phyloP scores from a whole-genome alignment of 2,329 filamentous ascomycete species.

The Podosphaera leucotricha region DNA sequence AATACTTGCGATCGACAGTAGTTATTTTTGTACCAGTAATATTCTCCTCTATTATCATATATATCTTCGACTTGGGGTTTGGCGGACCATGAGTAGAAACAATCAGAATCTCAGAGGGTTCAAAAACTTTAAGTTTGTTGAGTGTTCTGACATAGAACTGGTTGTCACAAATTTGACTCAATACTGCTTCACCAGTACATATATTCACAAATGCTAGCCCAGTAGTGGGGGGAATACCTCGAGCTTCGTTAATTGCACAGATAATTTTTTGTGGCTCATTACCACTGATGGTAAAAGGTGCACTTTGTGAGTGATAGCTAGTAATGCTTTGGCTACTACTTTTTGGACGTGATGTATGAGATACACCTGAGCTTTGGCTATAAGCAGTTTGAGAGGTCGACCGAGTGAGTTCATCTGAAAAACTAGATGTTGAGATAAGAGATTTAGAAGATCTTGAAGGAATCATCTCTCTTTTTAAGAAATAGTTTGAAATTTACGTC shows the following conservation, averaged over 20 bases:
- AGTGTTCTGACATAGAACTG: slow-evolving; percentile 77
- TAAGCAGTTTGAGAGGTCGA: no score
- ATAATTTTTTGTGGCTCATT: slow-evolving; percentile 44
- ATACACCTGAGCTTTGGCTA: background rate
- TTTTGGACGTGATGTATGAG: slow-evolving; percentile 12
- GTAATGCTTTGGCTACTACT: slow-evolving; percentile 11
- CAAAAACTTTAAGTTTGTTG: slow-evolving; percentile 63
- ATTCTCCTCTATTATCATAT: slow-evolving; percentile 49
- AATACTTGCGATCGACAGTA: slow-evolving; percentile 52
- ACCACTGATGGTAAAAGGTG: slow-evolving; percentile 17
- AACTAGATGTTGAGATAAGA: no score
- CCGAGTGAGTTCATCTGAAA: no score
- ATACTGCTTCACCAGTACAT: slow-evolving; percentile 57
- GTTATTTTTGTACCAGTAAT: slow-evolving; percentile 37
- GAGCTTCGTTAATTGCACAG: slow-evolving; percentile 73
- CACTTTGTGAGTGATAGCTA: slow-evolving; percentile 3
- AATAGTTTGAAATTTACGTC: no score
- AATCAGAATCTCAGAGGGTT: slow-evolving; percentile 59
- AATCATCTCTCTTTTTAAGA: no score
- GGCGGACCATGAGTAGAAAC: slow-evolving; percentile 42
- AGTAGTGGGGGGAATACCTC: slow-evolving; percentile 65
- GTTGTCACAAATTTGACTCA: slow-evolving; percentile 82
- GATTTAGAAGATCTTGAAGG: no score
- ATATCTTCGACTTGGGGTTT: slow-evolving; percentile 48
- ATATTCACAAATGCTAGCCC: slow-evolving; percentile 75